A percentile compares a stretch with the other conserved stretches of the same genome.
phyloP scores from a whole-genome alignment of 2,329 filamentous ascomycete species.

The Hypoxylon sp. region DNA sequence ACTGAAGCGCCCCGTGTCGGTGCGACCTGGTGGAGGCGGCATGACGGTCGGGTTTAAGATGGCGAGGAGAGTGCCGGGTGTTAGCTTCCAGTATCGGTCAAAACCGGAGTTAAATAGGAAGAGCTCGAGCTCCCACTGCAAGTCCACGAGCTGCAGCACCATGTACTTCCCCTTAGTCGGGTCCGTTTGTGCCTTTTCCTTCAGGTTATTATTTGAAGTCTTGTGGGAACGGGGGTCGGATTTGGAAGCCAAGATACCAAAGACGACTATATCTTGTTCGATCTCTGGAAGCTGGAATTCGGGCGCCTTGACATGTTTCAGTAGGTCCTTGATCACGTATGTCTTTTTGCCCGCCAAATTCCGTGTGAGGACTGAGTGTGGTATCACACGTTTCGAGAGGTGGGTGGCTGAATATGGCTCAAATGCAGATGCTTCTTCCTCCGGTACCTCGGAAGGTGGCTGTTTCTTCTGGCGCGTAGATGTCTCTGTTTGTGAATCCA shows the following conservation, averaged over 20 bases:
- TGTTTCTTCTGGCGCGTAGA: conserved; percentile 47
- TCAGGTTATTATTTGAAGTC: conserved; percentile 61
- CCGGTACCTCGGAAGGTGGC: conserved; percentile 56
- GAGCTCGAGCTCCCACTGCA: conserved; percentile 91
- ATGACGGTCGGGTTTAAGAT: conserved; percentile 93
- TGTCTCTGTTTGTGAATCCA: conserved; percentile 48
- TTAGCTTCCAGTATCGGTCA: conserved; percentile 93
- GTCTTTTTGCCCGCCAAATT: conserved; percentile 84
- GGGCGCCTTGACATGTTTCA: conserved; percentile 85
- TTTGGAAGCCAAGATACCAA: conserved; percentile 90
- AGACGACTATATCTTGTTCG: conserved; percentile 90
- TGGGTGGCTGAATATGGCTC: conserved; percentile 91
- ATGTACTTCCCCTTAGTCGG: conserved; percentile 86
- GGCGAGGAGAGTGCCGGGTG: conserved; percentile 89
- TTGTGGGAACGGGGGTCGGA: conserved; percentile 80
- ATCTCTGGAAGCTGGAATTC: conserved; percentile 85
- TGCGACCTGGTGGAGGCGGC: conserved; percentile 82
- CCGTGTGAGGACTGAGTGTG: conserved; percentile 83
- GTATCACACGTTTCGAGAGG: conserved; percentile 84
- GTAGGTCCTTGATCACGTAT: conserved; percentile 83
- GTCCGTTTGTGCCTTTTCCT: conserved; percentile 67
- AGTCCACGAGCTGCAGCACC: conserved; percentile 87
- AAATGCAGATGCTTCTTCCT: conserved; percentile 74
- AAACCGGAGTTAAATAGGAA: conserved; percentile 95
- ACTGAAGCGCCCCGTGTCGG: conserved; percentile 87